Conservation (phyloP, 768 basidiomycete genomes). For the Antrodiella citrinella region DNA sequence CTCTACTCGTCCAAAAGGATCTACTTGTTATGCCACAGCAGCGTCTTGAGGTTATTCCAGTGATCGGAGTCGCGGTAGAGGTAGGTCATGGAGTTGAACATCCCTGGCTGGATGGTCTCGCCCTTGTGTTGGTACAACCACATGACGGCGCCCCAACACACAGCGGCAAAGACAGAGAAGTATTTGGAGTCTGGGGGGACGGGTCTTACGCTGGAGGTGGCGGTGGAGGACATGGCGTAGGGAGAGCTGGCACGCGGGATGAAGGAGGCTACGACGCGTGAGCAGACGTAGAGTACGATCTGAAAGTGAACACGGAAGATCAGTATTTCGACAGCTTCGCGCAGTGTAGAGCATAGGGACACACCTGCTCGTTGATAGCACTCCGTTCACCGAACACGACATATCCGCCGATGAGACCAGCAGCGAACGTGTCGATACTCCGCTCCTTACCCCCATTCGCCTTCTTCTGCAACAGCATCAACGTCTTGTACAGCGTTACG, state of each 20-base stretch:
- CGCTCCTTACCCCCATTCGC: slow-evolving; percentile 77
- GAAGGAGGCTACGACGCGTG: slow-evolving; percentile 86
- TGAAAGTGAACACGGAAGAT: slow-evolving; percentile 21
- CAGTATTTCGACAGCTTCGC: not conserved
- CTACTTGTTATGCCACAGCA: slow-evolving; percentile 89
- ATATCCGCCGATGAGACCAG: slow-evolving; percentile 89
- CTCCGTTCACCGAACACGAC: slow-evolving; percentile 79
- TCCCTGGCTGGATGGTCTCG: slow-evolving; percentile 91
- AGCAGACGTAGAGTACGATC: slow-evolving; percentile 96
- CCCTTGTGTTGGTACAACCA: slow-evolving; percentile 84
- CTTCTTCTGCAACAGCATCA: slow-evolving; percentile 77
- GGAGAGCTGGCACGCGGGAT: slow-evolving; percentile 67
- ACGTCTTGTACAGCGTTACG: slow-evolving; percentile 85
- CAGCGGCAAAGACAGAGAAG: slow-evolving; percentile 81
- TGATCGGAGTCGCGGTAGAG: slow-evolving; percentile 88
- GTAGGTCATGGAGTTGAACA: slow-evolving; percentile 95
- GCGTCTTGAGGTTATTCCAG: slow-evolving; percentile 75
- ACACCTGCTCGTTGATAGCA: slow-evolving; percentile 87
- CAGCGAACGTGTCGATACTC: slow-evolving; percentile 79
- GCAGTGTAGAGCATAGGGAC: slow-evolving; percentile 14
- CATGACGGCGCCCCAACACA: slow-evolving; percentile 96
- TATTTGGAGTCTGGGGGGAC: slow-evolving; percentile 78
- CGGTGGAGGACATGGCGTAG: slow-evolving; percentile 37
- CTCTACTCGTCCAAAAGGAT: not conserved
- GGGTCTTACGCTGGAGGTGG: slow-evolving; percentile 46